Base-by-base conservation (phyloP, 1,139 yeast species). In the Scheffersomyces illinoinensis region DNA sequence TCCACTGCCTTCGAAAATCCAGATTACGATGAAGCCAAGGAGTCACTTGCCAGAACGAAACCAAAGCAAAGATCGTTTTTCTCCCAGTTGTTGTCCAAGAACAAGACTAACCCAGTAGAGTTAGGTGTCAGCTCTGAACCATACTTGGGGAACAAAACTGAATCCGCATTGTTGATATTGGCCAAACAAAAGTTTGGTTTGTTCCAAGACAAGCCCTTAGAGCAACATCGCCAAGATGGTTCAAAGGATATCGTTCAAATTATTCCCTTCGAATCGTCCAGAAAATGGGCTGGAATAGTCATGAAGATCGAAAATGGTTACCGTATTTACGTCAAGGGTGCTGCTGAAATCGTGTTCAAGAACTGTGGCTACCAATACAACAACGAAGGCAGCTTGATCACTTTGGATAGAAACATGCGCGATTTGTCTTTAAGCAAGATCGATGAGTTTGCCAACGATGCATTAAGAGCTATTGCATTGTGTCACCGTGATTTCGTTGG, bases 71-170 rank as follows among this genome's bases (percentile, higher is more conserved):
- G 71, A 57, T 70, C 76, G 20, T 59, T 70, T 52, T 60, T 69
- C 50, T 56, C 58, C 52, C 67, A 64, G 58, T 58, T 68, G 55
- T 53, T 62, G 47, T 61, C 58, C 50, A 58, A 60, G 51, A 50
- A 48, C 19, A 47, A 55, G 20, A 53, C 53, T 62, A 62, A 61
- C 66, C 65, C 67, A 52, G 65, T 68, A 33, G 63, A 66, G 53
- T 59, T 72, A 61, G 75, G 74, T 18, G 65, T 62, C 26, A 68
- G 64, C 24, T 75, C 80, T 54, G 92, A 88, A 64, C 87, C 89
- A 1, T 93, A 84, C 69, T 80, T 93, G 56, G 99, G 99, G 14
- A 91, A 96, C 62, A 95, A 95, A 74, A 96, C 99, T 6, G 99
- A 95, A 73, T 88, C 95, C 47, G 98, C 99, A 0, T 75, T 95